These are phyloP conservation scores for Dictyostelium intermedium DNA, from an alignment of 78 protist species.

Conservation along the genomic window DNA sequence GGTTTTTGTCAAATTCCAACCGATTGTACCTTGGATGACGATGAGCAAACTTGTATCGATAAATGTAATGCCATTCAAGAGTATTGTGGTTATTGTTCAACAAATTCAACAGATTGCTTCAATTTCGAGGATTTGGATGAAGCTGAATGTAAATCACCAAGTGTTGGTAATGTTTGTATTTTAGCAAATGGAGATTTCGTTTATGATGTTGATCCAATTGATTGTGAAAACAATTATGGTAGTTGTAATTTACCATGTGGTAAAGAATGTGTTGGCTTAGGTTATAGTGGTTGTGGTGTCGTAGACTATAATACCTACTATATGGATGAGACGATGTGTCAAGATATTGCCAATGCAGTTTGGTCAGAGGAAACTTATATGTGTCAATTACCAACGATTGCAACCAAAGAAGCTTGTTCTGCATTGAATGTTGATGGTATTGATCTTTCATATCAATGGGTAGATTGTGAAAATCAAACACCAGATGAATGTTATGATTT, in stretches of 20 bases:
- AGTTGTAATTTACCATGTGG: slow-evolving; percentile 33
- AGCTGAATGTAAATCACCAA: background rate
- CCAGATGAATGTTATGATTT: slow-evolving; percentile 5
- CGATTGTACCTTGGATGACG: background rate
- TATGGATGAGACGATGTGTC: background rate
- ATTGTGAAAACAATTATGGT: slow-evolving; percentile 5
- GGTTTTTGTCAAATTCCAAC: background rate
- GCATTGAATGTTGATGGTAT: background rate
- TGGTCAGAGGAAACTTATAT: background rate
- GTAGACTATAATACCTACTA: background rate
- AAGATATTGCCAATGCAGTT: background rate
- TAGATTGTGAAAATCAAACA: background rate
- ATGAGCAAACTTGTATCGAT: background rate
- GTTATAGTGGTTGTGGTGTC: background rate
- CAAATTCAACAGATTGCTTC: slow-evolving; percentile 11
- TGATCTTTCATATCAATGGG: background rate
- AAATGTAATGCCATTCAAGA: background rate
- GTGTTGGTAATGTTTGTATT: slow-evolving; percentile 1
- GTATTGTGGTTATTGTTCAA: slow-evolving; percentile 59
- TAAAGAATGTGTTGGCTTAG: slow-evolving; percentile 16
- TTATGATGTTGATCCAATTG: background rate
- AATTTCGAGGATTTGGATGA: background rate
- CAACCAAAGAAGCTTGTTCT: background rate
- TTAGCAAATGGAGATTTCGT: background rate
- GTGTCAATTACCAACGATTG: background rate